Conservation (phyloP, 129 eudicot genomes). For the Artemisia tridentata region DNA sequence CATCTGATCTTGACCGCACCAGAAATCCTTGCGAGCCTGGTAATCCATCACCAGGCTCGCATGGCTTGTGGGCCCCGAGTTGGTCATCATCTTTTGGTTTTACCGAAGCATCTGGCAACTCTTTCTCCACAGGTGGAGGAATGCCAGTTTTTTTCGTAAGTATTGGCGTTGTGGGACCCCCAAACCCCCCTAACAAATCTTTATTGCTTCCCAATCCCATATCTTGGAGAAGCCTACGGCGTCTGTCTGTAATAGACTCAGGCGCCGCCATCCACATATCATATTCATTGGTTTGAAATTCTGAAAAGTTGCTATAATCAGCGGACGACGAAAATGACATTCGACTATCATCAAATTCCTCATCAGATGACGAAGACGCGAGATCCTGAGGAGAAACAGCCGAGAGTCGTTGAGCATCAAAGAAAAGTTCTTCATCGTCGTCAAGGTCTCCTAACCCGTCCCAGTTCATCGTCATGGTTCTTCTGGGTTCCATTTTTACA, state of each 20-base stretch:
- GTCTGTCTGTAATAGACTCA: conserved; percentile 61
- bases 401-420: conserved; percentile 49
- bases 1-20: conserved; percentile 24
- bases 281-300: conserved; percentile 30
- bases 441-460: conserved; percentile 62
- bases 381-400: conserved; percentile 45
- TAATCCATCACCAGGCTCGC: conserved; percentile 7
- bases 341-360: conserved; percentile 54
- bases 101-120: background rate
- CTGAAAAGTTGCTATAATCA: conserved; percentile 21
- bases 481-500: conserved; percentile 45
- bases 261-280: conserved; percentile 91
- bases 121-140: conserved; percentile 15
- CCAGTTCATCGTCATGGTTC: conserved; percentile 90
- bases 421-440: conserved; percentile 63
- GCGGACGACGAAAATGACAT: conserved; percentile 52
- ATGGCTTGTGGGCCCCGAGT: background rate
- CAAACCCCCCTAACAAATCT: conserved; percentile 32
- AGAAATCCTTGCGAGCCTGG: background rate
- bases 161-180: conserved; percentile 25
- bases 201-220: conserved; percentile 79
- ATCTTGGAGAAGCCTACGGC: conserved; percentile 63
- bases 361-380: conserved; percentile 53
- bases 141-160: background rate
- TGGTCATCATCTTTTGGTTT: conserved; percentile 13